phyloP scores from a whole-genome alignment of 2,329 filamentous ascomycete genomes.

The Alternaria metachromatica region DNA sequence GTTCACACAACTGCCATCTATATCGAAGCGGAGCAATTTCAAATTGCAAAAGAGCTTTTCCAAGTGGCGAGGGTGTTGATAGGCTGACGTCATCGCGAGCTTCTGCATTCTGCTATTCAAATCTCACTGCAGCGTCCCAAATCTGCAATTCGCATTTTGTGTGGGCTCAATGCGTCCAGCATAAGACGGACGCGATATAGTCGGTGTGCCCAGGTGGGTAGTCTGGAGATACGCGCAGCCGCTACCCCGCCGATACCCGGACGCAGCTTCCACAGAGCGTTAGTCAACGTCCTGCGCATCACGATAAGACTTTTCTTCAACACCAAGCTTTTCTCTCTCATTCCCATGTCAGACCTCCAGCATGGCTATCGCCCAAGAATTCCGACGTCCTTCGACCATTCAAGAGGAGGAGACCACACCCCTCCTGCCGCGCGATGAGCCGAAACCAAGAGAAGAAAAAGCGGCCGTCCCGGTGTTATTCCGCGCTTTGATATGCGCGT shows the following conservation, averaged over 20 bases:
- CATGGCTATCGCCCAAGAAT: conserved; percentile 13
- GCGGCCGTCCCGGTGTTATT: conserved; percentile 36
- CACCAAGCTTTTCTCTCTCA: background rate
- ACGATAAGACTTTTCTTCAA: conserved; percentile 7
- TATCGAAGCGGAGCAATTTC: background rate
- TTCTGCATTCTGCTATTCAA: background rate
- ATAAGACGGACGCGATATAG: background rate
- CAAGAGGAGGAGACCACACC: conserved; percentile 27
- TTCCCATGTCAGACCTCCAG: background rate
- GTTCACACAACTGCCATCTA: fast-evolving
- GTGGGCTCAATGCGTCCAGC: background rate
- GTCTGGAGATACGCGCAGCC: background rate
- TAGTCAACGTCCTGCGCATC: background rate
- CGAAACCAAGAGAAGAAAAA: conserved; percentile 17
- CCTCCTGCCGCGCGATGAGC: conserved; percentile 18
- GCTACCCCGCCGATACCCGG: conserved; percentile 15
- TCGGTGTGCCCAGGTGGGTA: background rate
- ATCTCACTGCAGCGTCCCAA: background rate
- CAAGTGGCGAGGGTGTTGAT: background rate
- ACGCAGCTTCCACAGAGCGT: conserved; percentile 1
- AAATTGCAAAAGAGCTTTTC: background rate
- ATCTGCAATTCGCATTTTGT: background rate
- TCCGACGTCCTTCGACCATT: background rate
- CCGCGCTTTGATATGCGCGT: conserved; percentile 64
- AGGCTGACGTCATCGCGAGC: background rate